These are phyloP conservation scores for Maudiozyma serrabonitensis DNA, from an alignment of 805 yeast genomes.

Conservation along the genomic window DNA sequence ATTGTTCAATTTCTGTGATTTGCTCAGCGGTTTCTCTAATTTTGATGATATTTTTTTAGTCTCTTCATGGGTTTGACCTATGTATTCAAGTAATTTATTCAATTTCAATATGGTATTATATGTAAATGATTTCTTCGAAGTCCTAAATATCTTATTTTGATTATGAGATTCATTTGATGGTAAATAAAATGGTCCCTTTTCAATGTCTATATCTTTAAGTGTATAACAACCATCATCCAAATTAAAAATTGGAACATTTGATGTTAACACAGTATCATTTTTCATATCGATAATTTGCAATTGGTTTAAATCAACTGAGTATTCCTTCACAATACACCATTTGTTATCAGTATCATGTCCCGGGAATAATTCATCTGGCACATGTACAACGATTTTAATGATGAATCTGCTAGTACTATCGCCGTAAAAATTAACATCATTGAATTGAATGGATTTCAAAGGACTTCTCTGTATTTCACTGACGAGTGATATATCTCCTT, in stretches of 20 bases:
- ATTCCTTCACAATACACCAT: constrained; percentile 5
- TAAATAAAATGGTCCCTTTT: not conserved
- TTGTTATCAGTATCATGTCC: not conserved
- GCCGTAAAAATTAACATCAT: constrained; percentile 17
- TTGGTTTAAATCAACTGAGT: constrained; percentile 13
- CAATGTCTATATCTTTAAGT: constrained; percentile 2
- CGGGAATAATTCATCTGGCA: constrained; percentile 9
- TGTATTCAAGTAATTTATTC: constrained; percentile 23
- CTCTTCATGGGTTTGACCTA: constrained; percentile 16
- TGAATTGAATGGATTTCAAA: constrained; percentile 13
- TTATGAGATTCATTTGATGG: not conserved
- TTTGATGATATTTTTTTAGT: constrained; percentile 7
- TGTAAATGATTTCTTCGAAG: constrained; percentile 15
- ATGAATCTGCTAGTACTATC: constrained; percentile 9
- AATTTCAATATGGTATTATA: constrained; percentile 22
- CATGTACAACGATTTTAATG: constrained; percentile 14
- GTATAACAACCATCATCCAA: constrained; percentile 20
- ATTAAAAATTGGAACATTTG: constrained; percentile 18
- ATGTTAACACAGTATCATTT: constrained; percentile 2
- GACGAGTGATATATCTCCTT: constrained; percentile 15
- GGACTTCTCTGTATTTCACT: constrained; percentile 21
- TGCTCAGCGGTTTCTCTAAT: constrained; percentile 7
- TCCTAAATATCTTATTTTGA: not conserved
- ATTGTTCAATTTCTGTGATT: not conserved
- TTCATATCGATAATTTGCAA: constrained; percentile 9